Evolutionary conservation across 306 rosid species (phyloP).

Genomic region (Canavalia ensiformis): DNA sequence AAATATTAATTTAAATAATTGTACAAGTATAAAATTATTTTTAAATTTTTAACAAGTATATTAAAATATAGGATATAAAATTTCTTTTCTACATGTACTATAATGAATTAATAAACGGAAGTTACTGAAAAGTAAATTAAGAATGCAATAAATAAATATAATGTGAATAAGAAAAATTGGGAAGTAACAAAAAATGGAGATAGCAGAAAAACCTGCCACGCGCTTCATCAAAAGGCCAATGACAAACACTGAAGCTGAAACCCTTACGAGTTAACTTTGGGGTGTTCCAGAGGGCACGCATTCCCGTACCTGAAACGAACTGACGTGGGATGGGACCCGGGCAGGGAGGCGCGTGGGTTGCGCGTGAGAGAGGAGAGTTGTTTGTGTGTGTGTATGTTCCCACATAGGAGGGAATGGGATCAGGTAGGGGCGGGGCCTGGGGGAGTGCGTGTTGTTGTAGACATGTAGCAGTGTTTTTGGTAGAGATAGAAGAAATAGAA

Average conservation of each 20-base stretch:
- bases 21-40: no score
- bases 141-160: no score
- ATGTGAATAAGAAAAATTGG: no score
- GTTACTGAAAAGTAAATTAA: no score
- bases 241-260: conserved; percentile 50
- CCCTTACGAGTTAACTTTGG: conserved; percentile 46
- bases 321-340: conserved; percentile 55
- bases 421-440: not conserved
- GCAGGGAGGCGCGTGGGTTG: conserved; percentile 60
- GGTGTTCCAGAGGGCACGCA: conserved; percentile 59
- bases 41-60: no score
- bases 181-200: not conserved
- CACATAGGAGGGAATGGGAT: conserved; percentile 28
- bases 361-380: conserved; percentile 42
- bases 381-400: conserved; percentile 1
- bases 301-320: conserved; percentile 62
- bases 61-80: no score
- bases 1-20: not conserved
- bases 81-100: no score
- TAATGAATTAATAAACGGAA: no score
- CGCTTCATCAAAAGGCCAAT: conserved; percentile 38
- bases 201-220: conserved; percentile 29
- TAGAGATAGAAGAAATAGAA: conserved; percentile 4
- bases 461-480: no score
- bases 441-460: not conserved